Evolutionary conservation across 2,329 filamentous ascomycete species (phyloP), one percentile per base, ranked within the genome.

Genomic region (Phyllachora maydis): DNA sequence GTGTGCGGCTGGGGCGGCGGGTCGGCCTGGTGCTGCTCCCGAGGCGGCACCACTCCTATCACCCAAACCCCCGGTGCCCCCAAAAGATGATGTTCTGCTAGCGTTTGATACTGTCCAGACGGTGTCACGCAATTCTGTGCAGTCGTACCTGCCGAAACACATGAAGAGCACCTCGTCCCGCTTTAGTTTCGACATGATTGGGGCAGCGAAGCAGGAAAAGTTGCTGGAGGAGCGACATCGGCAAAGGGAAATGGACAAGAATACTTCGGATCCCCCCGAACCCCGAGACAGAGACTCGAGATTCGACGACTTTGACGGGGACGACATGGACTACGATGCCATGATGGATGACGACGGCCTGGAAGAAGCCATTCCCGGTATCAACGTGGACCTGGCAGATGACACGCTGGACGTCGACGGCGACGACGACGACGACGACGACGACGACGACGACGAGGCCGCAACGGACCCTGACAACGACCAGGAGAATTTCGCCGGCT

Each of bases 151-250:
- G 16, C 67, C 66, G 3, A 61, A 50, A 29, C 66, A 72, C 30
- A 72, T 73, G 66, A 73, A 71, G 45, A 82, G 75, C 40, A 77
- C 71, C 8, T 77, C 76, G 0, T 81, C 74, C 0, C 57, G 77
- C 9, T 83, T 85, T 39, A 83, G 76, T 36, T 85, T 85, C 37
- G 76, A 83, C 37, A 77, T 82, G 56, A 63, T 70, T 10, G 72
- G 71, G 4, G 65, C 65, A 5, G 73, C 73, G 9, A 60, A 65
- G 28, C 58, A 70, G 35, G 67, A 73, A 42, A 73, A 69, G 42
- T 42, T 74, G 18, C 49, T 82, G 19, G 78, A 81, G 41, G 77
- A 79, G 34, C 62, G 68, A 22, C 74, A 81, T 41, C 56, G 71
- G 10, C 62, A 74, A 32, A 65, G 67, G 25, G 65, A 71, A 30